Base-by-base conservation (phyloP, 306 rosid genomes). In the Betula pendula region DNA sequence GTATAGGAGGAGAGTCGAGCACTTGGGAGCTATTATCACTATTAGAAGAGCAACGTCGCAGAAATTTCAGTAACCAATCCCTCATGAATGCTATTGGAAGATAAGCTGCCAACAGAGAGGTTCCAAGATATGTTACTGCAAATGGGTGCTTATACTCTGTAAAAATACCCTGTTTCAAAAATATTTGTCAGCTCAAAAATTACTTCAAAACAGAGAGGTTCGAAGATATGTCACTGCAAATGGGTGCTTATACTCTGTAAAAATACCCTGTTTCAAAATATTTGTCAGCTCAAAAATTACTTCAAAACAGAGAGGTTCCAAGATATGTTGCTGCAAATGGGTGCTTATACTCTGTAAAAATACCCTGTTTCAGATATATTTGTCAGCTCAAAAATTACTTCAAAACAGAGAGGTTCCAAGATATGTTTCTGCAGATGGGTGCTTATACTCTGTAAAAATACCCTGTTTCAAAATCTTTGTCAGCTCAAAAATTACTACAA, bases 121-220 rank as follows among this genome's bases (percentile, higher is more conserved):
- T 75, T 59, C 76, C 66, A 69, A 75, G 56, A 45, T 81, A 81
- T 38, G 84, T 70, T 25, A 81, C 68, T 33, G 53, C 84, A 60
- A 81, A 81, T 33, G 84, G 84, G 59, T 81, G 84, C 51, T 75
- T 68, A 25, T 81, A 81, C 22, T 81, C 80, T 22, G 77, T 74
- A 48, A 81, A 81, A 75, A 81, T 29, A 50, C 68, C 62, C 84
- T 81, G 84, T n/a, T n/a, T 43, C n/a, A 60, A 60, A 1, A 27
- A 25, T 68, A 29, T 44, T 16, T 6, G 59, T 77, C 81, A 68
- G 73, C 2, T 24, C 17, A 65, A 33, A 4, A 38, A 38, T 0
- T 38, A 38, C 8, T 65, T 9, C 44, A 65, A 65, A 35, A n/a
- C n/a, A n/a, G n/a, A n/a, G n/a, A n/a, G n/a, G n/a, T n/a, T n/a